These are phyloP conservation scores for Globisporangium splendens DNA, from an alignment of 352 stramenopile genomes.

Conservation along the genomic window DNA sequence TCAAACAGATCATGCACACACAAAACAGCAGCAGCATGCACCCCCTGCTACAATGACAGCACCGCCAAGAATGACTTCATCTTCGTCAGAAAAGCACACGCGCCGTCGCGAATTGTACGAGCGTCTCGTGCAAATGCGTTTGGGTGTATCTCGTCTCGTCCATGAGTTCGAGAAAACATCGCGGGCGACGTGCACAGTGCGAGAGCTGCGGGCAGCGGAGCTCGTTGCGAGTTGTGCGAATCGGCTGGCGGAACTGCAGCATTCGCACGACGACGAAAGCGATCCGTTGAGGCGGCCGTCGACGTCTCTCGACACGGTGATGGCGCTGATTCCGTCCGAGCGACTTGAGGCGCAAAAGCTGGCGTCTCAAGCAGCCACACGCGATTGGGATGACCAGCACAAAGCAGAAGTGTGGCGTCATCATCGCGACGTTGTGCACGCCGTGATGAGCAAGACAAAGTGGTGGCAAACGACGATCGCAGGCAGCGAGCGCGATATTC, in stretches of 20 bases:
- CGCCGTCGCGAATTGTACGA: constrained; percentile 44
- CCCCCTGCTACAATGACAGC: constrained; percentile 2
- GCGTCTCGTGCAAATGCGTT: constrained; percentile 29
- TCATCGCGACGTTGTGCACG: constrained; percentile 30
- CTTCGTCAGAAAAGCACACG: constrained; percentile 9
- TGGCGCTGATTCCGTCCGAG: neutral
- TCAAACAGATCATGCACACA: constrained; percentile 10
- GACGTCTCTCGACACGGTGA: neutral
- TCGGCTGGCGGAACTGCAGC: constrained; percentile 28
- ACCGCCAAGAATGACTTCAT: neutral
- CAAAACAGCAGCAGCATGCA: constrained; percentile 7
- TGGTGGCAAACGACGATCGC: constrained; percentile 57
- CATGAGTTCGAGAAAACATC: constrained; percentile 13
- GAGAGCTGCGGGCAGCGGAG: constrained; percentile 21
- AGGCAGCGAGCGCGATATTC: constrained; percentile 45
- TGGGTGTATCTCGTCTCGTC: constrained; percentile 20
- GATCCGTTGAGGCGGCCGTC: constrained; percentile 12
- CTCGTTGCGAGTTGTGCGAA: constrained; percentile 39
- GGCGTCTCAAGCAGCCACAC: constrained; percentile 9
- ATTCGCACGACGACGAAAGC: neutral
- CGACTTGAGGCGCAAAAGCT: neutral
- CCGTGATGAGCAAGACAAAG: constrained; percentile 27
- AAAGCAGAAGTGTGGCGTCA: constrained; percentile 33
- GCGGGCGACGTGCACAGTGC: constrained; percentile 9
- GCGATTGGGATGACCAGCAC: constrained; percentile 15